phyloP scores from a whole-genome alignment of 2,329 filamentous ascomycete genomes.

The Penicillium sp. region DNA sequence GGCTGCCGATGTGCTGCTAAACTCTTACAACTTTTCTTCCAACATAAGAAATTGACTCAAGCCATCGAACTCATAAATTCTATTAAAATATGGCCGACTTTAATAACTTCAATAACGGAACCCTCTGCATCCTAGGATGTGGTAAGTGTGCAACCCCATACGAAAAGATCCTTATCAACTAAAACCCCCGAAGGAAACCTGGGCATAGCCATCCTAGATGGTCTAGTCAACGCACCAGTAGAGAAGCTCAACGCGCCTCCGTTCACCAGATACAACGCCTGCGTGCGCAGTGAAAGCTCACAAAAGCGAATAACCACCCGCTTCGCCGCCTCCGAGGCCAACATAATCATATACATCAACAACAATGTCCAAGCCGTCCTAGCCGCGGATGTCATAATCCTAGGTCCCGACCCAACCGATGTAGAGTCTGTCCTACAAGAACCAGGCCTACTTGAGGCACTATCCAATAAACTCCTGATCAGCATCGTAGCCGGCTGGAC shows the following conservation, averaged over 20 bases:
- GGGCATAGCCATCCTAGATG: constrained; percentile 38
- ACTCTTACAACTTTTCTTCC: neutral
- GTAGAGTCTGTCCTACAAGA: constrained; percentile 40
- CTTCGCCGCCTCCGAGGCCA: constrained; percentile 32
- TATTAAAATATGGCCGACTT: constrained; percentile 15
- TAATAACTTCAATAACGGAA: constrained; percentile 11
- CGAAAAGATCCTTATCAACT: neutral
- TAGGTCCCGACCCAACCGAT: constrained; percentile 49
- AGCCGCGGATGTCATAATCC: constrained; percentile 43
- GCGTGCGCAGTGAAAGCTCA: constrained; percentile 42
- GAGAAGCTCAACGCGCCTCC: constrained; percentile 10
- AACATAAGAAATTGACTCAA: too few relatives aligned
- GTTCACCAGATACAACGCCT: constrained; percentile 41
- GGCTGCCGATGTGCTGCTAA: constrained; percentile 3
- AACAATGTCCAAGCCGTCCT: constrained; percentile 37
- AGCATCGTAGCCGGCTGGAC: constrained; percentile 53
- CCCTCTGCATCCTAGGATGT: constrained; percentile 22
- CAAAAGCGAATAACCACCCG: constrained; percentile 31
- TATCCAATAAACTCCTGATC: constrained; percentile 49
- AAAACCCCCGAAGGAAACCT: constrained; percentile 34
- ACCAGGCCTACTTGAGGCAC: constrained; percentile 37
- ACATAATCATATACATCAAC: constrained; percentile 34
- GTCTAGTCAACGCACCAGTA: constrained; percentile 26
- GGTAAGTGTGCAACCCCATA: constrained; percentile 9
- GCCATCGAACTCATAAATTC: too few relatives aligned